These are phyloP conservation scores for Micromonas pusilla DNA, from an alignment of 139 green algal species.

Conservation along the genomic window DNA sequence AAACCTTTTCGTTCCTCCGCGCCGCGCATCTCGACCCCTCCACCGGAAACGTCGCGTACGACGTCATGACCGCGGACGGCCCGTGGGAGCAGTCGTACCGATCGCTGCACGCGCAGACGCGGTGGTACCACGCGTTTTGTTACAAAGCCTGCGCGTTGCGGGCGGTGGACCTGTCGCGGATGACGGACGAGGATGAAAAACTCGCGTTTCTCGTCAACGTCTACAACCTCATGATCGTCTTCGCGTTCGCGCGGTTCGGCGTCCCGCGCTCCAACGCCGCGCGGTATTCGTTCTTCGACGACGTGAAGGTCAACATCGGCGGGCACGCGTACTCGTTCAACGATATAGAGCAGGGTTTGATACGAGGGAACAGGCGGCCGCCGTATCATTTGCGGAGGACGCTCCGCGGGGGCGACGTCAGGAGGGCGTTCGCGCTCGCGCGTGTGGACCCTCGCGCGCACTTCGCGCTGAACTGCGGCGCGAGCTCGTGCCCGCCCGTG, in stretches of 20 bases:
- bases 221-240: background rate
- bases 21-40: too few relatives aligned
- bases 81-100: too few relatives aligned
- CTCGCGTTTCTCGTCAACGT: constrained; percentile 3
- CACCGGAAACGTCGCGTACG: too few relatives aligned
- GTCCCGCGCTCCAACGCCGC: background rate
- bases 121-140: too few relatives aligned
- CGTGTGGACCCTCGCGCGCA: constrained; percentile 82
- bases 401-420: constrained; percentile 38
- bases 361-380: constrained; percentile 70
- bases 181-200: background rate
- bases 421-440: constrained; percentile 26
- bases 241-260: background rate
- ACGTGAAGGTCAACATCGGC: constrained; percentile 62
- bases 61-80: too few relatives aligned
- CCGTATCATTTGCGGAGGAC: background rate
- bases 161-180: too few relatives aligned
- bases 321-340: constrained; percentile 62
- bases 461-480: constrained; percentile 91
- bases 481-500: constrained; percentile 86
- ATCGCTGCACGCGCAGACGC: too few relatives aligned
- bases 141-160: background rate
- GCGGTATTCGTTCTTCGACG: constrained; percentile 17
- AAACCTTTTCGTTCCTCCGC: too few relatives aligned
- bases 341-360: constrained; percentile 90